A percentile compares a stretch with the other conserved stretches of the same genome.
Conservation (phyloP, 345 rosid species). For the Raphanus raphanistrum region DNA sequence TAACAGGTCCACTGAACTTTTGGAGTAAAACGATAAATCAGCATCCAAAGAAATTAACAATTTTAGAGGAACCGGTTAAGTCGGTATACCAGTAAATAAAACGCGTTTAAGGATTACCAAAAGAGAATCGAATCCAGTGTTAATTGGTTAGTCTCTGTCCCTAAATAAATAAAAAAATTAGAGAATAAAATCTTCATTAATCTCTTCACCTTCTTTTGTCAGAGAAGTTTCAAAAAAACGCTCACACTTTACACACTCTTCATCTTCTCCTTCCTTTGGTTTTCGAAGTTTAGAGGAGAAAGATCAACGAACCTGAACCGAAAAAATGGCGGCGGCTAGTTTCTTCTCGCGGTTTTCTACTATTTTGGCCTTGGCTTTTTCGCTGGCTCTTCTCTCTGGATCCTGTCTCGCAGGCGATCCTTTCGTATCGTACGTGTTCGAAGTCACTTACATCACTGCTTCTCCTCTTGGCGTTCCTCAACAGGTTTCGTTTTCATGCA, state of each 20-base stretch:
- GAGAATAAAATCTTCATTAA: conserved; percentile 13
- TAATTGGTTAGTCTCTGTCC: not conserved
- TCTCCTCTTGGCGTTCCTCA: conserved; percentile 92
- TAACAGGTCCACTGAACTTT: not conserved
- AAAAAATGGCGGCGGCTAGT: conserved; percentile 23
- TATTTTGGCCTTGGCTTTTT: conserved; percentile 37
- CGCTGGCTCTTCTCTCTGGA: conserved; percentile 47
- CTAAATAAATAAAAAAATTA: not conserved
- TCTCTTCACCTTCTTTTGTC: conserved; percentile 13
- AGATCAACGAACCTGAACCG: not conserved
- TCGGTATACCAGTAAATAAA: not conserved
- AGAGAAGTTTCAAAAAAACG: conserved; percentile 30
- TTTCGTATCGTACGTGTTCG: conserved; percentile 49
- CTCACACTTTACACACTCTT: conserved; percentile 32
- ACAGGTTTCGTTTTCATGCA: conserved; percentile 47
- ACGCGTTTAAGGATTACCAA: conserved; percentile 22
- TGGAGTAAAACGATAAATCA: not conserved
- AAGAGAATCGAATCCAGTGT: not conserved
- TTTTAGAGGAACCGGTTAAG: conserved; percentile 7
- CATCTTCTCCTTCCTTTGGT: conserved; percentile 18
- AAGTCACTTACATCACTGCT: conserved; percentile 62
- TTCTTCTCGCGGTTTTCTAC: conserved; percentile 19
- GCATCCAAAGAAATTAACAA: no score
- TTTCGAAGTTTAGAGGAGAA: not conserved
- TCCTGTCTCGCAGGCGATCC: conserved; percentile 67